Evolutionary conservation across 2,329 filamentous ascomycete genomes (phyloP), one percentile per base, ranked within the genome.

Genomic region (Pyrenophora tritici-repentis): DNA sequence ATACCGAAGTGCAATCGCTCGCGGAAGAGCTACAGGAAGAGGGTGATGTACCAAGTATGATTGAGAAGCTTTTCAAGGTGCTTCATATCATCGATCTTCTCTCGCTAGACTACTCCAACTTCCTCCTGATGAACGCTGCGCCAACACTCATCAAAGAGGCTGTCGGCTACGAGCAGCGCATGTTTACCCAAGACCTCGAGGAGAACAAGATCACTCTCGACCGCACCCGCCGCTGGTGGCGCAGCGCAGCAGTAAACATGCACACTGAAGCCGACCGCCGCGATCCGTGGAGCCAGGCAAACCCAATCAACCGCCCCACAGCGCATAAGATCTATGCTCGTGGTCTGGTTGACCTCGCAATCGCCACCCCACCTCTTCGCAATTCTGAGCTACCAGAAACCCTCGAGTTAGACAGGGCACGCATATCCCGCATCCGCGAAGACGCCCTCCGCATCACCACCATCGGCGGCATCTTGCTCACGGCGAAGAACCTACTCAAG

Each of bases 401-500:
- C 53, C 81, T 94, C 16, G 78, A 79, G 12, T 81, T 93, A 1
- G 90, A 94, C 61, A 70, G 78, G 34, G 81, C 80, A 45, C 87
- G 89, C 13, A 82, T 90, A 35, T 72, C 76, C 2, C 78, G 79
- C 17, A 80, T 85, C 40, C 82, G 85, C 7, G 71, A 75, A 20
- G 78, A 85, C 50, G 79, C 85, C 1, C 74, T 87, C 38, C 82
- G 85, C 37, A 86, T 93, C 61, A 83, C 89, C 17, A 88, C 88
- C 1, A 83, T 88, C 3, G 88, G 87, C 1, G 87, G 89, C 0
- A 87, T 93, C 40, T 77, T 92, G 22, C 76, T 93, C 12, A 90
- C 91, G 43, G 88, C 87, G 72, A 94, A 94, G 77, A 93, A 91
- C 61, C 78, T 93, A 6, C 81, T 94, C 26, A 92, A 91, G 74